phyloP scores from a whole-genome alignment of 192 early-diverging fungal genomes.

The Linnemannia zychae region DNA sequence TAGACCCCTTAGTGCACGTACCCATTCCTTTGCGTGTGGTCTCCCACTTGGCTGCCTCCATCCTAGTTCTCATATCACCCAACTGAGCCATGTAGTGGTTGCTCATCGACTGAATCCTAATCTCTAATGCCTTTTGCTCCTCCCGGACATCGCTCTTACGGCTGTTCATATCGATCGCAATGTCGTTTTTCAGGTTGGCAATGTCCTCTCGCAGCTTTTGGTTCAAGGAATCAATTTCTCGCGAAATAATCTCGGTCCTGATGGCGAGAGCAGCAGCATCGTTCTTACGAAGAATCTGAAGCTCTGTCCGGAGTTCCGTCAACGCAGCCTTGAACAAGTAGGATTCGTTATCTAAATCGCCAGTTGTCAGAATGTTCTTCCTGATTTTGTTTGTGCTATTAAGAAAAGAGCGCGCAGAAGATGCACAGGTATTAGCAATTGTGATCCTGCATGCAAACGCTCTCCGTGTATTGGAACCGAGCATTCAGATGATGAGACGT shows the following conservation, averaged over 20 bases:
- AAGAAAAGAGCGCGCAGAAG: not conserved
- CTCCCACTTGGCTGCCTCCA: conserved; percentile 92
- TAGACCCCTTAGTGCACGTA: conserved; percentile 34
- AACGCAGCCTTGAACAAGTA: conserved; percentile 89
- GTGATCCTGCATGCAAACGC: not conserved
- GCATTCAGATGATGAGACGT: conserved; percentile 58
- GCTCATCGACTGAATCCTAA: conserved; percentile 85
- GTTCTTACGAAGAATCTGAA: conserved; percentile 81
- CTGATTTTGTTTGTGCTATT: conserved; percentile 63
- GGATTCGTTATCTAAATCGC: conserved; percentile 87
- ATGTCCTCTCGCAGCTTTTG: conserved; percentile 85
- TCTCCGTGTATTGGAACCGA: not conserved
- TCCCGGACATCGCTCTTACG: conserved; percentile 87
- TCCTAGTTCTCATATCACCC: conserved; percentile 87
- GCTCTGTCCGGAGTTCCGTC: conserved; percentile 84
- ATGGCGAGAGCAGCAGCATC: conserved; percentile 82
- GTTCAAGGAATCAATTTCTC: conserved; percentile 84
- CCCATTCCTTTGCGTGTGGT: conserved; percentile 82
- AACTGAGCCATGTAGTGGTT: conserved; percentile 87
- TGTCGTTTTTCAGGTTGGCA: conserved; percentile 83
- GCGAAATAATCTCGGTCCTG: conserved; percentile 77
- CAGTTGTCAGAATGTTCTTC: conserved; percentile 72
- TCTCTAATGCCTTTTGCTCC: conserved; percentile 82
- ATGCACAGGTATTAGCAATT: not conserved
- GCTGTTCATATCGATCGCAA: conserved; percentile 92